A percentile compares a stretch with the other conserved stretches of the same genome.
phyloP scores from a whole-genome alignment of 306 rosid genomes.

The Citrullus amarus region DNA sequence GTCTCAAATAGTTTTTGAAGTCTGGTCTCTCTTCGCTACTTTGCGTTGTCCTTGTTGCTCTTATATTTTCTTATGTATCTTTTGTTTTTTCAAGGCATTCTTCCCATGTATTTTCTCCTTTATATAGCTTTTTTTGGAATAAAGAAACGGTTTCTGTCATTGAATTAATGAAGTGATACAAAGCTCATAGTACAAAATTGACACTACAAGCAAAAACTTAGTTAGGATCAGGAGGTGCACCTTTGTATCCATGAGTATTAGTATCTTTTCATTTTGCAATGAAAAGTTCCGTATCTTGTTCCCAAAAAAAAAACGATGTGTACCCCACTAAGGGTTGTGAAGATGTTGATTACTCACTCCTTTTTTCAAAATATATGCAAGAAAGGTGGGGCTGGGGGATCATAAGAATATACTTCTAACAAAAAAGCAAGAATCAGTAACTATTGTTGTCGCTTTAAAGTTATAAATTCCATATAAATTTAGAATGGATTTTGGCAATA shows the following conservation, averaged over 20 bases:
- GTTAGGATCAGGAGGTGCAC: no score
- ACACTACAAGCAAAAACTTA: no score
- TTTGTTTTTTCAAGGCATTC: no score
- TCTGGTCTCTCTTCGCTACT: no score
- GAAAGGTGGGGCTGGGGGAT: neutral
- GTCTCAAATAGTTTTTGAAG: no score
- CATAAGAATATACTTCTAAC: neutral
- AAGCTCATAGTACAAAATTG: no score
- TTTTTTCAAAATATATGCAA: neutral
- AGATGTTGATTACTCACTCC: neutral
- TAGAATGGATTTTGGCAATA: slow-evolving; percentile 16
- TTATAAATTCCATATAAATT: neutral
- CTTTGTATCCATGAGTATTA: neutral
- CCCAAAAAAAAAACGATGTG: no score
- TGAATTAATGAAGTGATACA: no score
- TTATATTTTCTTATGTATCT: no score
- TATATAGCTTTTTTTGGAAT: no score
- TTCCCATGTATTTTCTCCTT: neutral
- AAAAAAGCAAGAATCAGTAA: neutral
- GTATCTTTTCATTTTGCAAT: neutral
- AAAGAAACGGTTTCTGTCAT: no score
- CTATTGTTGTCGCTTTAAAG: neutral
- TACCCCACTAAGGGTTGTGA: neutral
- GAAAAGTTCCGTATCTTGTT: neutral
- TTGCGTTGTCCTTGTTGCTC: no score